Conservation (phyloP, 2,329 filamentous ascomycete genomes). For the Endoconidiophora laricicola region DNA sequence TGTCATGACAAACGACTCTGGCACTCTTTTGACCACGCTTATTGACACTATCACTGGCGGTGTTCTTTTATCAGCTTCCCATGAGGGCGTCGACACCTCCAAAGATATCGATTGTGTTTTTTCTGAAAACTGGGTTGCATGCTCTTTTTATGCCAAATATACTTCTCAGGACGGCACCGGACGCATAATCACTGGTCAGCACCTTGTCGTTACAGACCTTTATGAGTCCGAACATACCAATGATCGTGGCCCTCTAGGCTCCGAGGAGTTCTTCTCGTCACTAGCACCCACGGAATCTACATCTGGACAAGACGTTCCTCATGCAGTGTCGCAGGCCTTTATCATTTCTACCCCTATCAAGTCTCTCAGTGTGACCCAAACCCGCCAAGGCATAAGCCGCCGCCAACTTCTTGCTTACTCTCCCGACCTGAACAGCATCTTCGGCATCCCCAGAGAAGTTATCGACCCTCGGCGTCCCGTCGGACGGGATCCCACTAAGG, state of each 20-base stretch:
- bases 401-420: constrained; percentile 69
- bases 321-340: constrained; percentile 65
- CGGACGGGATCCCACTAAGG: constrained; percentile 62
- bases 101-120: constrained; percentile 63
- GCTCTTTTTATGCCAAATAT: constrained; percentile 56
- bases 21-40: constrained; percentile 55
- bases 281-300: constrained; percentile 45
- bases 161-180: constrained; percentile 33
- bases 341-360: constrained; percentile 65
- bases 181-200: constrained; percentile 59
- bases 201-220: constrained; percentile 71
- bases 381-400: constrained; percentile 77
- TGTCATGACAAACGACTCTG: constrained; percentile 43
- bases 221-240: constrained; percentile 76
- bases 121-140: constrained; percentile 91
- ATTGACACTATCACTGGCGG: constrained; percentile 76
- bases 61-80: constrained; percentile 52
- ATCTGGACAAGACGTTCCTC: constrained; percentile 44
- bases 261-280: constrained; percentile 59
- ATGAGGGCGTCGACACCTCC: constrained; percentile 55
- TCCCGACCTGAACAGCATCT: constrained; percentile 53
- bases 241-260: constrained; percentile 63
- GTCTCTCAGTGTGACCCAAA: constrained; percentile 70
- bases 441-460: constrained; percentile 60
- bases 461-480: constrained; percentile 79